Base-by-base conservation (phyloP, 2,329 filamentous ascomycete genomes). In the Neoascochyta sp. region DNA sequence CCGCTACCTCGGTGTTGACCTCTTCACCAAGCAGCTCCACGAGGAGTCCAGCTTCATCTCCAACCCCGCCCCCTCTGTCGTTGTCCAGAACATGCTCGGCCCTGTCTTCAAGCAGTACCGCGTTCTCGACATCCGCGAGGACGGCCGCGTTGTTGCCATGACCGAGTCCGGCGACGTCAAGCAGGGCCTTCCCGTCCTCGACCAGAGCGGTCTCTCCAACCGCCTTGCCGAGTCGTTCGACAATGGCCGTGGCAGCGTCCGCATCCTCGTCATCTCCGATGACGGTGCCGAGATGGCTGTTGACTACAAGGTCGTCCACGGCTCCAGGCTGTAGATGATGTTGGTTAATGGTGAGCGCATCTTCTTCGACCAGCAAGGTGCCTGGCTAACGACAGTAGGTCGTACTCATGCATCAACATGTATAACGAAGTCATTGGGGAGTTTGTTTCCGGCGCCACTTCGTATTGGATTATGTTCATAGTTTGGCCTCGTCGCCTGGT, bases 71-170 rank as follows among this genome's bases (percentile, higher is more conserved):
- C 90, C 90, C 54, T 95, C 86, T 54, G 92, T 98, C 41, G 81
- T 96, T 46, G 90, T 98, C 60, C 92, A 98, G 83, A 96, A 90
- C 74, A 96, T 98, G 88, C 85, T 94, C 52, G 92, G 90, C 57
- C 92, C 92, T 46, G 81, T 96, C 74, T 95, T 96, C 87, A 96
- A 96, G 87, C 92, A 96, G 79, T 98, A 98, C 83, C 89, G 92
- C 63, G 90, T 98, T 65, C 83, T 98, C 43, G 92, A 98, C 75
- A 83, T 98, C 68, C 82, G 88, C 68, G 86, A 94, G 50, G 89
- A 81, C 57, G 75, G 76, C 60, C 69, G 71, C 53, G 68, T 98
- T 62, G 87, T 93, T 50, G 89, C 89, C 75, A 96, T 98, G 89
- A 98, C 92, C 64, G 92, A 98, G 83, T 86, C 83, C 48, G 89